A percentile compares a stretch with the other conserved stretches of the same genome.
Evolutionary conservation across 2,329 filamentous ascomycete species (phyloP).

Genomic region (Didymella arachidicola): DNA sequence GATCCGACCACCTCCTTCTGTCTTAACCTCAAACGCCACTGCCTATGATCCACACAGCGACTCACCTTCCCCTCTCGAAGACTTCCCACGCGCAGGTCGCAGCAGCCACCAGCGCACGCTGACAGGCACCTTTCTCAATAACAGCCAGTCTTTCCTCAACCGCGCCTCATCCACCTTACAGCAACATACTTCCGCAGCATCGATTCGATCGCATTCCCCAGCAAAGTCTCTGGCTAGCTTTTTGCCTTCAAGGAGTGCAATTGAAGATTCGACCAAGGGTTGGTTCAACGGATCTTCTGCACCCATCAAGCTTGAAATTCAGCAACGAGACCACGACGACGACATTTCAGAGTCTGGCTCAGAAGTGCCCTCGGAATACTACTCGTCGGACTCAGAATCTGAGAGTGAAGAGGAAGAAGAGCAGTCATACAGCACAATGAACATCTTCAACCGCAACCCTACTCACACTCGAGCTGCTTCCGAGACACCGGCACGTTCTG

Average conservation of each 20-base stretch:
- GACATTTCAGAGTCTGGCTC: conserved; percentile 39
- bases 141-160: conserved; percentile 39
- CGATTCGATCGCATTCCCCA: conserved; percentile 47
- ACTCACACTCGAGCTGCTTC: conserved; percentile 36
- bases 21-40: conserved; percentile 40
- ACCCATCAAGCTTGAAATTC: conserved; percentile 56
- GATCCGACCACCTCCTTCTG: conserved; percentile 47
- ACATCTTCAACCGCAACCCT: conserved; percentile 45
- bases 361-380: conserved; percentile 38
- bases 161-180: conserved; percentile 48
- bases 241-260: conserved; percentile 44
- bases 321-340: conserved; percentile 37
- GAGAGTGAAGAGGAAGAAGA: conserved; percentile 29
- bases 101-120: conserved; percentile 45
- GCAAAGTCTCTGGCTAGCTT: conserved; percentile 52
- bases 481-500: conserved; percentile 32
- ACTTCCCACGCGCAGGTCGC: conserved; percentile 32
- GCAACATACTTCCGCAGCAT: conserved; percentile 51
- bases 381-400: conserved; percentile 29
- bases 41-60: conserved; percentile 47
- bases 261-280: conserved; percentile 49
- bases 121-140: conserved; percentile 50
- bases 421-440: conserved; percentile 38
- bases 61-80: conserved; percentile 38
- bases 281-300: conserved; percentile 64